Conservation (phyloP, 2,329 filamentous ascomycete species). For the Verticillium dahliae region DNA sequence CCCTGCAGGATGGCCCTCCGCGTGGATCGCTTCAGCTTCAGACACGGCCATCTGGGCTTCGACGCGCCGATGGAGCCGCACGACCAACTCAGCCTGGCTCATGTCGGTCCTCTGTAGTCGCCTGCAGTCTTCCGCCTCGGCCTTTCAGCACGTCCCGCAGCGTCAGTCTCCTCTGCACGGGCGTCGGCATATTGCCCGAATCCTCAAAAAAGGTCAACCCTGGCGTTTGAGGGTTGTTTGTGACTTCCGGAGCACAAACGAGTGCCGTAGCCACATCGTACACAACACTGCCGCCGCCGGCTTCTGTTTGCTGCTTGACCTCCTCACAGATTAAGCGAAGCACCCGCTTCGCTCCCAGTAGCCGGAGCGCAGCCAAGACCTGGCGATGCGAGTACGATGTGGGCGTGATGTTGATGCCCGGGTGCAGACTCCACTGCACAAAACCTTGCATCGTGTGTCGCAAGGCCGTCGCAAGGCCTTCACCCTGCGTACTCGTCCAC, state of each 20-base stretch:
- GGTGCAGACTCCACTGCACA: conserved; percentile 59
- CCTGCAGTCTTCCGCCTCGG: conserved; percentile 51
- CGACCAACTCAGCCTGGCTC: conserved; percentile 51
- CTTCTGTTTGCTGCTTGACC: conserved; percentile 53
- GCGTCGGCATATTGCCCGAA: conserved; percentile 25
- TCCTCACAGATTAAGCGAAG: conserved; percentile 62
- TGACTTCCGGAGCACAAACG: conserved; percentile 59
- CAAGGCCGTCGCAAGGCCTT: conserved; percentile 51
- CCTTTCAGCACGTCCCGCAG: conserved; percentile 54
- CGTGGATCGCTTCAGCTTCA: conserved; percentile 23
- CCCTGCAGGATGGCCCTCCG: conserved; percentile 34
- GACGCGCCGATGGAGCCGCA: conserved; percentile 57
- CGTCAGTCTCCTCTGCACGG: conserved; percentile 42
- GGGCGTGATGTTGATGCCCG: conserved; percentile 46
- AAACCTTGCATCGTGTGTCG: conserved; percentile 57
- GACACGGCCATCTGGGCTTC: conserved; percentile 54
- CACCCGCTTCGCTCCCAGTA: conserved; percentile 56
- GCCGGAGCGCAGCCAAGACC: conserved; percentile 51
- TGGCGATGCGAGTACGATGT: conserved; percentile 68
- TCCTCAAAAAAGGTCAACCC: conserved; percentile 25
- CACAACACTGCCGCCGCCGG: conserved; percentile 51
- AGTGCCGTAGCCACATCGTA: conserved; percentile 65
- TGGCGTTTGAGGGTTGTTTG: conserved; percentile 30
- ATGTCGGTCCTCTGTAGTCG: conserved; percentile 50
- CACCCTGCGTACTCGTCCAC: conserved; percentile 53